Conservation (phyloP, 1,284 basidiomycete genomes). For the Hypsizygus ulmarius region DNA sequence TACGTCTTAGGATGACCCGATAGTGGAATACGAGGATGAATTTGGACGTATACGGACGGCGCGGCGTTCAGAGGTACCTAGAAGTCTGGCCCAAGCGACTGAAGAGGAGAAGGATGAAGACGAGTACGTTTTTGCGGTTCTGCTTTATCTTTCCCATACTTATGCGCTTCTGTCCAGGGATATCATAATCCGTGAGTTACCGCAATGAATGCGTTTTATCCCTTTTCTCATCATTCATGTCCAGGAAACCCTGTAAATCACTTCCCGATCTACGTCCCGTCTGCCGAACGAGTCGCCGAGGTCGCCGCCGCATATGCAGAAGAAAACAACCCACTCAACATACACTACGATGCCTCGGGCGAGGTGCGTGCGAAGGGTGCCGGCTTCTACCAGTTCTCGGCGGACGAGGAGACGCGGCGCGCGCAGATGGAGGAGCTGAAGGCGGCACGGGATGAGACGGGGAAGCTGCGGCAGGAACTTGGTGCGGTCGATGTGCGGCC, state of each 20-base stretch:
- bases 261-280: slow-evolving; percentile 86
- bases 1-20: slow-evolving; percentile 57
- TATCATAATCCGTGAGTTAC: slow-evolving; percentile 54
- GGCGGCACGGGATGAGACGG: slow-evolving; percentile 69
- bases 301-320: slow-evolving; percentile 78
- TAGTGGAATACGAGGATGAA: slow-evolving; percentile 85
- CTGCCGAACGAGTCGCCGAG: slow-evolving; percentile 72
- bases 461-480: slow-evolving; percentile 54
- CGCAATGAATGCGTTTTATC: slow-evolving; percentile 28
- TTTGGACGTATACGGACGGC: slow-evolving; percentile 74
- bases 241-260: slow-evolving; percentile 73
- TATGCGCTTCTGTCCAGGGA: slow-evolving; percentile 40
- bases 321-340: slow-evolving; percentile 65
- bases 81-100: slow-evolving; percentile 47
- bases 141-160: slow-evolving; percentile 8
- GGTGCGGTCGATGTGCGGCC: slow-evolving; percentile 58
- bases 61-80: slow-evolving; percentile 74
- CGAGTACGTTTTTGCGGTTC: slow-evolving; percentile 41
- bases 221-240: slow-evolving; percentile 6
- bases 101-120: slow-evolving; percentile 48
- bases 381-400: slow-evolving; percentile 86
- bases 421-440: slow-evolving; percentile 80
- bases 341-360: slow-evolving; percentile 79
- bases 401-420: slow-evolving; percentile 71
- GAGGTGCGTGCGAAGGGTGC: slow-evolving; percentile 90